Evolutionary conservation across 805 yeast species (phyloP).

Genomic region (Metschnikowia koreensis): DNA sequence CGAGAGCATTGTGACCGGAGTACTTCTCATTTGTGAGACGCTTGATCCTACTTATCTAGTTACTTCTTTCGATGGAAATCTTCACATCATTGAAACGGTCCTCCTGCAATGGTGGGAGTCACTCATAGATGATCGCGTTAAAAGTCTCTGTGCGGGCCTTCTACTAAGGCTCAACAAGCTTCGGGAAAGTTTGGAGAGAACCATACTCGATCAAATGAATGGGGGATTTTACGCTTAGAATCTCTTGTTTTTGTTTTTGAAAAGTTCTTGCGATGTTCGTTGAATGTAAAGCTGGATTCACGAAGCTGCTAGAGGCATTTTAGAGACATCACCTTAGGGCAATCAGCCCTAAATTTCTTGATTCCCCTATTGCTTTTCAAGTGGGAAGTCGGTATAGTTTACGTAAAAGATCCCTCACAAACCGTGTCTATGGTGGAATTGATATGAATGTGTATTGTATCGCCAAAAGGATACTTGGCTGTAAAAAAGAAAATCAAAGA

Average conservation of each 20-base stretch:
- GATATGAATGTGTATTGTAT: too few species aligned
- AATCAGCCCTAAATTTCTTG: too few species aligned
- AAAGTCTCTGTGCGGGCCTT: conserved; percentile 41
- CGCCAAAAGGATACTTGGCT: too few species aligned
- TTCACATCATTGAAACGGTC: conserved; percentile 25
- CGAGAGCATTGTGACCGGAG: conserved; percentile 40
- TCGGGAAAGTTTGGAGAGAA: conserved; percentile 26
- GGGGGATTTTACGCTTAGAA: conserved; percentile 11
- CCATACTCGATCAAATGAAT: conserved; percentile 32
- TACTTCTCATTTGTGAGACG: conserved; percentile 34
- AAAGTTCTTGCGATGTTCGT: neutral
- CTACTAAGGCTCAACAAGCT: conserved; percentile 27
- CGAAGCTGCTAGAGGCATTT: neutral
- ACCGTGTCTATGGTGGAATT: too few species aligned
- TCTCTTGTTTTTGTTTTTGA: neutral
- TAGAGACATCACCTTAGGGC: too few species aligned
- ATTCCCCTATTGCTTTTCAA: too few species aligned
- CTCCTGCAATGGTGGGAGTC: conserved; percentile 31
- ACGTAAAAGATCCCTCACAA: too few species aligned
- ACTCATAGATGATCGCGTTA: conserved; percentile 36
- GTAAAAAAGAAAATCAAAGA: too few species aligned
- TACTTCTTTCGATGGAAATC: conserved; percentile 18
- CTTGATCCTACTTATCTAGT: conserved; percentile 28
- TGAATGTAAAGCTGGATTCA: neutral
- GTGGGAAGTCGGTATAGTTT: too few species aligned